Base-by-base conservation (phyloP, 129 eudicot species). In the Oenanthe sinensis region DNA sequence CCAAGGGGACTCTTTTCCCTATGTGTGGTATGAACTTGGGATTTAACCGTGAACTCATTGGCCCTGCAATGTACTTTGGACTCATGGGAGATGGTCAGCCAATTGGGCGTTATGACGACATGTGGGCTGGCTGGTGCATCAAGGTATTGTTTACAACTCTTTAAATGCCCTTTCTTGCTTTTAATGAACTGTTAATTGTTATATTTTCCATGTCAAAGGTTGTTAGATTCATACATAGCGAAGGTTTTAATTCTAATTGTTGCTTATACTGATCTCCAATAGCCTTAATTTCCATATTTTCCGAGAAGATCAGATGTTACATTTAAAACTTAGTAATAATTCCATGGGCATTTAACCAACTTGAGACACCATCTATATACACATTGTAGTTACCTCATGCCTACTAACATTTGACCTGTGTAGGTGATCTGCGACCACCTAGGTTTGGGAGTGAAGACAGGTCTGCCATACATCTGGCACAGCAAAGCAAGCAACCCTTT, bases 61-160 rank as follows among this genome's bases (percentile, higher is more conserved):
- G 95, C 5, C 91, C 95, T 9, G 95, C 95, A 55, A 90, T 90
- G 95, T 90, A 90, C 95, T 90, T 90, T 45, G 94, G 94, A 13
- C 94, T 89, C 70, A 89, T 89, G 94, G 94, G 94, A 6, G 94
- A 89, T 40, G 94, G 94, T 76, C 94, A 89, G 78, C 94, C 94
- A 60, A 87, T 87, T 62, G 90, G 90, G 72, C 90, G 90, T 20
- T 87, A 87, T 60, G 90, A 87, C 16, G 94, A 89, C 81, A 89
- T 89, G 94, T 89, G 94, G 94, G 95, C 95, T 80, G 95, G 95
- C 14, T 90, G 95, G 95, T 90, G 95, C 83, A 80, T 78, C 83
- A 90, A 90, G 91, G 93, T 89, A 86, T 15, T 65, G 82, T 81
- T 26, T 13, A 6, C 0, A 14, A 6, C 12, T 9, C 36, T 6